phyloP scores from a whole-genome alignment of 2,329 filamentous ascomycete genomes.

The Phyllosticta capitalensis region DNA sequence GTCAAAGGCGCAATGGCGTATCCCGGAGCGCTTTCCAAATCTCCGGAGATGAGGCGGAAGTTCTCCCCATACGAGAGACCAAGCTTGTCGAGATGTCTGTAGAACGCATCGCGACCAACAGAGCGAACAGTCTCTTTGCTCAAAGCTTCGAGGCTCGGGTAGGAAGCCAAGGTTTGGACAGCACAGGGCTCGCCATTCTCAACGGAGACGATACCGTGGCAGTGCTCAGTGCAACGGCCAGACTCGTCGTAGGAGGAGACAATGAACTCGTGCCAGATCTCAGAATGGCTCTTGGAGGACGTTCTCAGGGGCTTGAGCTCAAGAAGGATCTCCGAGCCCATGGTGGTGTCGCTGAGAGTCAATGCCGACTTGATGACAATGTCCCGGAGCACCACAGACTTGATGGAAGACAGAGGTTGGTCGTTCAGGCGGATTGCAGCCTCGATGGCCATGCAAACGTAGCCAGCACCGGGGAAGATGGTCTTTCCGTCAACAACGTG shows the following conservation, averaged over 20 bases:
- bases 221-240: background rate
- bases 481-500: slow-evolving; percentile 21
- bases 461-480: slow-evolving; percentile 38
- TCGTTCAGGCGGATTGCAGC: slow-evolving; percentile 10
- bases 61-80: slow-evolving; percentile 1
- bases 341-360: background rate
- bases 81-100: background rate
- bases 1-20: background rate
- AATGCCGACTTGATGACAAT: background rate
- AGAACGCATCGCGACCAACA: background rate
- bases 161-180: background rate
- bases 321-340: background rate
- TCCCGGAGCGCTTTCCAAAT: background rate
- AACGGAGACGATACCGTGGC: background rate
- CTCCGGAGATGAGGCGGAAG: background rate
- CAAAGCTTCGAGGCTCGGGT: background rate
- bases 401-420: slow-evolving; percentile 7
- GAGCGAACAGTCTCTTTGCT: background rate
- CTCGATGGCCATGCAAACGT: slow-evolving; percentile 31
- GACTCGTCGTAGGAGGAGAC: background rate
- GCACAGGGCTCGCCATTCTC: background rate
- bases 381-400: slow-evolving; percentile 16
- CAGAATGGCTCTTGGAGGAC: slow-evolving; percentile 3
- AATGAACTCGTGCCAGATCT: background rate
- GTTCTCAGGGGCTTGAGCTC: slow-evolving; percentile 1